A percentile compares a stretch with the other conserved stretches of the same genome.
Conservation (phyloP, 768 basidiomycete species). For the Multifurca ochricompacta region DNA sequence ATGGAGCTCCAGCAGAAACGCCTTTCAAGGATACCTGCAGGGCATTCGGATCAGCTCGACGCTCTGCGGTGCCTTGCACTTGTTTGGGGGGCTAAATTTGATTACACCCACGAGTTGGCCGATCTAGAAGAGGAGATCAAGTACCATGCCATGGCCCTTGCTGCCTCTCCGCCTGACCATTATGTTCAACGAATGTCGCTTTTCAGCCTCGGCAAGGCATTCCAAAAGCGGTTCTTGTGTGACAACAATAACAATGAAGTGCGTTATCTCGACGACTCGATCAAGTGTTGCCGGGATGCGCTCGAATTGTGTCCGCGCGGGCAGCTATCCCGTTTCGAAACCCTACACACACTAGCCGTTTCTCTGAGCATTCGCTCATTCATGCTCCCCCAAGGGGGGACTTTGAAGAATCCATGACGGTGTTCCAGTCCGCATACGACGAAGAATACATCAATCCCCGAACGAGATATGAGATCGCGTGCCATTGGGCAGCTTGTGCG, state of each 20-base stretch:
- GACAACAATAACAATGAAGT: not conserved
- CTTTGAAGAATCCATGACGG: constrained; percentile 3
- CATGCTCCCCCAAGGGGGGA: not conserved
- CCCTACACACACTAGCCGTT: not conserved
- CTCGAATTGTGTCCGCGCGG: constrained; percentile 2
- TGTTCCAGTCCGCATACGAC: not conserved
- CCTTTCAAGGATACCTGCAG: not conserved
- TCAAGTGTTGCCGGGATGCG: not conserved
- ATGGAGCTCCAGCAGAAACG: not conserved
- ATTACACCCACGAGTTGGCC: not conserved
- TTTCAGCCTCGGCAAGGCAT: constrained; percentile 1
- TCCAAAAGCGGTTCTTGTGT: not conserved
- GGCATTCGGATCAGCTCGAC: not conserved
- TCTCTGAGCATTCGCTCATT: not conserved
- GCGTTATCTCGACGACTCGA: not conserved
- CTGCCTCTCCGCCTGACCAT: not conserved
- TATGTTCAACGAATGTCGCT: not conserved
- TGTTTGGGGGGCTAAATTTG: not conserved
- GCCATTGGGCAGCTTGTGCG: not conserved
- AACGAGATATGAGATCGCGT: not conserved
- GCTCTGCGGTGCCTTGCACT: not conserved
- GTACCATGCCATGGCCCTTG: not conserved
- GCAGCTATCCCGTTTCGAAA: constrained; percentile 10
- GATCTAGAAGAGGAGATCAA: constrained; percentile 8
- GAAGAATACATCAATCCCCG: not conserved